Evolutionary conservation across 2,329 filamentous ascomycete genomes (phyloP), one percentile per base, ranked within the genome.

Genomic region (Huntiella decipiens): DNA sequence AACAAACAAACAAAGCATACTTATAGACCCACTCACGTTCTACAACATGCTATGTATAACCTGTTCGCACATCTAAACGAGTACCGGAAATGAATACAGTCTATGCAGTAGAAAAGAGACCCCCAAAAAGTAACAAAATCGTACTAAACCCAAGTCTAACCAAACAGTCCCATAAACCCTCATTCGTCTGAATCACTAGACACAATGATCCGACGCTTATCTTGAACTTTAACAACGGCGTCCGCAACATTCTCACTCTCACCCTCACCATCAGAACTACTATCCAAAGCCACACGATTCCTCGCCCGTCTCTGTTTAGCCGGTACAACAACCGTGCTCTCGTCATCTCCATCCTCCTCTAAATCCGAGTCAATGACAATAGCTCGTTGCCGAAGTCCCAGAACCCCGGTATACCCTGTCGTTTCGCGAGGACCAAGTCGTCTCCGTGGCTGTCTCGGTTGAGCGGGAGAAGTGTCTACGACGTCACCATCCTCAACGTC

Each of bases 221-320:
- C 5, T 39, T 39, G 7, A n/a, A 7, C 15, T 10, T 28, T 10
- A 28, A 7, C 2, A 28, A 3, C 22, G 3, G 6, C 22, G 3
- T 10, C 22, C 17, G 4, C 17, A 19, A 19, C 17, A 19, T 19
- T 19, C 4, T 19, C 12, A 17, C n/a, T n/a, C 43, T 45, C 33
- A 22, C 37, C 42, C 17, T 44, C 43, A 34, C 36, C 43, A 13
- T 44, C 42, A n/a, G 35, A 34, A 28, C 38, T 36, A 17, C 43
- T 45, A 4, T n/a, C 7, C 38, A 45, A 15, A 32, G 33, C 35
- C 4, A 19, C 16, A 19, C 43, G 43, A 15, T 45, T 34, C 19
- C 43, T 35, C n/a, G 32, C 38, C 3, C 43, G 43, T 37, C 17
- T 32, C 22, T 17, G 38, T n/a, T 34, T 3, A 19, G 7, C 16